Evolutionary conservation across 2,329 filamentous ascomycete genomes (phyloP).

Genomic region (Fusarium algeriense): DNA sequence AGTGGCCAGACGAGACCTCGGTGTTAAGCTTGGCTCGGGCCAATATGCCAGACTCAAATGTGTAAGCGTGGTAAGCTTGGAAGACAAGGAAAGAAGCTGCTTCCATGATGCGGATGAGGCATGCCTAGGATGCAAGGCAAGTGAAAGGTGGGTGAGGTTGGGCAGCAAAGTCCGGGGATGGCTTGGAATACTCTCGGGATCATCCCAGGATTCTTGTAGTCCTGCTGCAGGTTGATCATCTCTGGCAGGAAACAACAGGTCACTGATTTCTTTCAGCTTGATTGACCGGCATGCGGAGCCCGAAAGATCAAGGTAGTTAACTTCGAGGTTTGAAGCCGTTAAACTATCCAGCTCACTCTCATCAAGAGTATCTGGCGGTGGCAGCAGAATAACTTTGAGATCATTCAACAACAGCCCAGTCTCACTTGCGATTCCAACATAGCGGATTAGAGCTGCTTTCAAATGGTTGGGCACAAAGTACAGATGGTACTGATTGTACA

Average conservation of each 20-base stretch:
- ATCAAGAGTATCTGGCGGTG: conserved; percentile 46
- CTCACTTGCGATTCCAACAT: conserved; percentile 60
- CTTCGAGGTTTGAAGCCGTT: conserved; percentile 47
- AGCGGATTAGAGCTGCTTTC: conserved; percentile 64
- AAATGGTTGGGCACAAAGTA: conserved; percentile 67
- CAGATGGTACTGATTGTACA: conserved; percentile 69
- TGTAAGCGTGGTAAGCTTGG: conserved; percentile 66
- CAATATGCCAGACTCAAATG: conserved; percentile 73
- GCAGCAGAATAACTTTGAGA: conserved; percentile 60
- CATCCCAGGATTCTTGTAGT: conserved; percentile 68
- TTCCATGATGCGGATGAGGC: conserved; percentile 65
- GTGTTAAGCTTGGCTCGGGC: conserved; percentile 70
- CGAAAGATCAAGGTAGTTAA: conserved; percentile 67
- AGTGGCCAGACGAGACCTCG: conserved; percentile 63
- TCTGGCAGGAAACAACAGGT: conserved; percentile 61
- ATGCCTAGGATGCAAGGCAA: conserved; percentile 60
- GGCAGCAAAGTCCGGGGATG: conserved; percentile 61
- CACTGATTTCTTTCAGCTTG: conserved; percentile 63
- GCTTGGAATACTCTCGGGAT: conserved; percentile 49
- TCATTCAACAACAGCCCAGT: conserved; percentile 64
- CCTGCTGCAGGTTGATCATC: conserved; percentile 38
- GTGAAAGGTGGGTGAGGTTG: conserved; percentile 70
- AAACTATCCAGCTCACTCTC: conserved; percentile 47
- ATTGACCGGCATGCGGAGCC: conserved; percentile 64
- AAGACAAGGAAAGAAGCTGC: conserved; percentile 66